phyloP scores from a whole-genome alignment of 2,329 filamentous ascomycete genomes.

The Nemania diffusa region DNA sequence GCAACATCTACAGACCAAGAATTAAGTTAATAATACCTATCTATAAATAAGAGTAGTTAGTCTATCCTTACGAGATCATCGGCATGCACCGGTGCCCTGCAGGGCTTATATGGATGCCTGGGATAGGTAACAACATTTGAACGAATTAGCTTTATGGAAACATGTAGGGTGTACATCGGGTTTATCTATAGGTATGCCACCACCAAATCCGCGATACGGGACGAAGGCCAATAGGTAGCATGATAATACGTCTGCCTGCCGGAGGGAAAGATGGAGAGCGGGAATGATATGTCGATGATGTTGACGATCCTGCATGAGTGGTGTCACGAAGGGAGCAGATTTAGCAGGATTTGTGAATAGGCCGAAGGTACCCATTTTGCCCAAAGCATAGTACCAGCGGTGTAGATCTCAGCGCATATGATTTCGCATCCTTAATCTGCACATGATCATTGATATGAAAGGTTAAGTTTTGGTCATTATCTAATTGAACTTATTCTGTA shows the following conservation, averaged over 20 bases:
- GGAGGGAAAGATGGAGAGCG: not conserved
- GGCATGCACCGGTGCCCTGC: not conserved
- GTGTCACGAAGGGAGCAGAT: slow-evolving; percentile 4
- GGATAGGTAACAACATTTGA: not conserved
- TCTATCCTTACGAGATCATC: not conserved
- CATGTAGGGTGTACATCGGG: not conserved
- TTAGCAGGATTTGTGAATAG: not conserved
- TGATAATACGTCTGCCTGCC: slow-evolving; percentile 29
- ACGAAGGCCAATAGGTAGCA: slow-evolving; percentile 18
- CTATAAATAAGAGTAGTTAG: not conserved
- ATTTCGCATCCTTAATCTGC: not conserved
- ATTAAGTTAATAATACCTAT: not conserved
- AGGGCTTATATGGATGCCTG: slow-evolving; percentile 27
- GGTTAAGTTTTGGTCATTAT: not conserved
- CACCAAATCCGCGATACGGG: not conserved
- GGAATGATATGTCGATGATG: slow-evolving; percentile 17
- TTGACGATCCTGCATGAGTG: slow-evolving; percentile 19
- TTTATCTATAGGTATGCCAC: not conserved
- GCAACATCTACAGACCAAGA: not conserved
- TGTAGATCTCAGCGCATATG: not conserved
- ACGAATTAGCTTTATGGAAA: not conserved
- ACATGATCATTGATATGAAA: not conserved
- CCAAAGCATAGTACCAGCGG: not conserved
- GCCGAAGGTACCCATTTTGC: not conserved
- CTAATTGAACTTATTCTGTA: not conserved